phyloP scores from a whole-genome alignment of 2,329 filamentous ascomycete genomes.

The Phaeomoniella chlamydospora region DNA sequence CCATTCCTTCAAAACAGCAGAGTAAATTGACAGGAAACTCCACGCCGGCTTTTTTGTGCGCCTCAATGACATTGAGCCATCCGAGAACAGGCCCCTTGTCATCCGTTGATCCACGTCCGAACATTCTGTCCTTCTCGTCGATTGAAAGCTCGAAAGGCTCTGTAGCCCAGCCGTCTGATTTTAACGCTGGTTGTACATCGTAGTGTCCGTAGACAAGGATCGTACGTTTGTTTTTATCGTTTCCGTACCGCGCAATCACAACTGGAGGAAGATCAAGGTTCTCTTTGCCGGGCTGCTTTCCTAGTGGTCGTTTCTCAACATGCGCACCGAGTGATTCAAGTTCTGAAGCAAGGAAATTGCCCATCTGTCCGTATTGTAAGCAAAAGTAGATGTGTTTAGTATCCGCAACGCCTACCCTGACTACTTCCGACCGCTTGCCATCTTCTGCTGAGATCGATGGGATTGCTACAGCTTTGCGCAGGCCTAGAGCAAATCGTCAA shows the following conservation, averaged over 20 bases:
- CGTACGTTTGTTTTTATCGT: slow-evolving; percentile 81
- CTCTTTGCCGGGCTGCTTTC: slow-evolving; percentile 84
- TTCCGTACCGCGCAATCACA: slow-evolving; percentile 81
- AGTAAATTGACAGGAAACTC: slow-evolving; percentile 95
- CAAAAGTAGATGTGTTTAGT: background rate
- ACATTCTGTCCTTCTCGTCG: slow-evolving; percentile 89
- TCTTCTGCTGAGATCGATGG: slow-evolving; percentile 91
- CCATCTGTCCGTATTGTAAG: slow-evolving; percentile 47
- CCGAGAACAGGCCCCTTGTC: slow-evolving; percentile 96
- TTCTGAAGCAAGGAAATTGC: slow-evolving; percentile 73
- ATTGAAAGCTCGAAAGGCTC: slow-evolving; percentile 83
- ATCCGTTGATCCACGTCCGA: slow-evolving; percentile 85
- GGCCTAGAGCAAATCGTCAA: slow-evolving; percentile 25
- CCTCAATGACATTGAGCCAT: slow-evolving; percentile 96
- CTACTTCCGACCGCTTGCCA: slow-evolving; percentile 74
- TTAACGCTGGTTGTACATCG: slow-evolving; percentile 89
- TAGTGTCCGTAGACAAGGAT: slow-evolving; percentile 98
- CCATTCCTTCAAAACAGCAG: slow-evolving; percentile 99
- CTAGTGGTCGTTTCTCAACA: slow-evolving; percentile 74
- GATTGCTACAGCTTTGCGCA: slow-evolving; percentile 86
- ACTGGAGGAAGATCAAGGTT: slow-evolving; percentile 85
- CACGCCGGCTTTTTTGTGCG: slow-evolving; percentile 85
- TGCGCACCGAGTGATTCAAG: slow-evolving; percentile 71
- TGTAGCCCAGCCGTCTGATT: slow-evolving; percentile 89
- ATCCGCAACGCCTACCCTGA: slow-evolving; percentile 40